phyloP scores from a whole-genome alignment of 345 rosid genomes.

The Viola odorata region DNA sequence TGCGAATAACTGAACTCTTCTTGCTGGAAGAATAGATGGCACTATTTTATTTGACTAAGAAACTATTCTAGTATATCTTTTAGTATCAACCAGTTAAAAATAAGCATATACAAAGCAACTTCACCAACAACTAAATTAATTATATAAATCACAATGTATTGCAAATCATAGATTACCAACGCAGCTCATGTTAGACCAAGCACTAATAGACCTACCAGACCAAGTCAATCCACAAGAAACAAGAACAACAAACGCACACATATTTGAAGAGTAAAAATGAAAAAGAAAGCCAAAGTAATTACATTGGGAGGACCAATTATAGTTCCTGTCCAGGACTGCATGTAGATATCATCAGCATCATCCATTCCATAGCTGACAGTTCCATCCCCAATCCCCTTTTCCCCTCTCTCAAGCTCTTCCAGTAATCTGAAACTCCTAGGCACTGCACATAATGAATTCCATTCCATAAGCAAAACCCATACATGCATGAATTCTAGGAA shows the following conservation, averaged over 20 bases:
- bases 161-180: too few species aligned
- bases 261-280: not conserved
- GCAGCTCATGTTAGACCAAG: too few species aligned
- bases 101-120: too few species aligned
- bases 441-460: conserved; percentile 33
- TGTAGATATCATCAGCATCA: conserved; percentile 88
- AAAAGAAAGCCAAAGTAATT: conserved; percentile 8
- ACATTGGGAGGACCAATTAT: conserved; percentile 68
- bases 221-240: too few species aligned
- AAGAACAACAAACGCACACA: not conserved
- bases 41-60: too few species aligned
- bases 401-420: conserved; percentile 83
- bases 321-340: conserved; percentile 94
- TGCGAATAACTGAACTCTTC: too few species aligned
- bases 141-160: too few species aligned
- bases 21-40: too few species aligned
- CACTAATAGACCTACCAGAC: too few species aligned
- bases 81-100: too few species aligned
- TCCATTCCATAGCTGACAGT: conserved; percentile 99
- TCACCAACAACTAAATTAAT: too few species aligned
- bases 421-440: conserved; percentile 67
- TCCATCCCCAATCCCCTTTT: conserved; percentile 88
- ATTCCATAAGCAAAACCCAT: not conserved
- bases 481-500: conserved; percentile 1
- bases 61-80: too few species aligned